Evolutionary conservation across 371 early-diverging fungal species (phyloP), one percentile per base, ranked within the genome.

Genomic region (Nosema bombycis): DNA sequence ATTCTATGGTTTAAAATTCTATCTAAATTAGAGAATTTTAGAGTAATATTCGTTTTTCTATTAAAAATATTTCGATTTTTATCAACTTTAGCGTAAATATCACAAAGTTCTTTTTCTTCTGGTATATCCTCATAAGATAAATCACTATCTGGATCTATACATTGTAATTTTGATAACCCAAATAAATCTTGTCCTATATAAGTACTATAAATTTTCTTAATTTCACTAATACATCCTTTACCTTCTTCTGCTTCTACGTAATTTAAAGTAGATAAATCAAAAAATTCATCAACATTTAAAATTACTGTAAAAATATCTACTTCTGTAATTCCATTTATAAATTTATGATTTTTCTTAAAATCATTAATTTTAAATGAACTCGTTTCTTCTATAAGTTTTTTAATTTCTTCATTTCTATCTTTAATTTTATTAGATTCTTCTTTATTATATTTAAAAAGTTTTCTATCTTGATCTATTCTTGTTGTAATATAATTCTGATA

Each of bases 401-500:
- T 73, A 21, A 65, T 24, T 37, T 73, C 74, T 3, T 65, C 65
- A 2, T 33, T 37, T n/a, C 33, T 15, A 56, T 73, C 64, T n/a
- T 34, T 28, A 10, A 64, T 61, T 24, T 37, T 73, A 29, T 64
- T 72, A 1, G 46, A 65, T 34, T 78, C 78, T 23, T 72, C 66
- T 60, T 72, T 71, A 34, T 72, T 65, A 4, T 28, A 3, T 72
- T 78, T 78, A 34, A 64, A 58, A 14, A 29, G 56, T 26, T 72
- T 65, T 37, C 78, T 46, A 26, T 78, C 78, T 6, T 62, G 34
- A 21, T 78, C 78, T 24, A 78, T 71, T 32, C 32, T 78, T 23
- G 36, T 65, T 18, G 72, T 72, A 18, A 72, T 60, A 46, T 46
- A 78, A 23, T 62, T 37, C 23, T 64, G 71, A 21, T 62, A 60